Evolutionary conservation across 1,284 basidiomycete species (phyloP).

Genomic region (Puccinia novopanici): DNA sequence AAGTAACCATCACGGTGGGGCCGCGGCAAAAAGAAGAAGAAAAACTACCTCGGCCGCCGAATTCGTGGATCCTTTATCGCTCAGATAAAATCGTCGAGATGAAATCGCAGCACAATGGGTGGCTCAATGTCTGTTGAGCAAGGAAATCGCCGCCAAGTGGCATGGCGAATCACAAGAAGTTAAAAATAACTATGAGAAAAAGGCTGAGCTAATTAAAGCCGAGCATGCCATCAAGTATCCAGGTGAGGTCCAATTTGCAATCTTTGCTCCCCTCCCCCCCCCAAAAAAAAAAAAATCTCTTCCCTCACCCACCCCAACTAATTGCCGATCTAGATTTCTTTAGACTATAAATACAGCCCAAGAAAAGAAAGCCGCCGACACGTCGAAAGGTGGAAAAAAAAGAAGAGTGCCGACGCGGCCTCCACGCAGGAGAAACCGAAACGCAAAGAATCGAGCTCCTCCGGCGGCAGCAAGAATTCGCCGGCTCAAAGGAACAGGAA

Average conservation of each 20-base stretch:
- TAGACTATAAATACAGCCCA: slow-evolving; percentile 44
- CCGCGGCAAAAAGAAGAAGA: slow-evolving; percentile 14
- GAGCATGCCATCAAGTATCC: slow-evolving; percentile 49
- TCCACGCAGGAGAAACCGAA: not conserved
- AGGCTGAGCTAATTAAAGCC: slow-evolving; percentile 45
- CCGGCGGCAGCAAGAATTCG: not conserved
- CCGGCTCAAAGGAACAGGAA: not conserved
- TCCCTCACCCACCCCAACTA: not conserved
- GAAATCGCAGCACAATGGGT: slow-evolving; percentile 32
- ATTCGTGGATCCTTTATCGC: slow-evolving; percentile 50
- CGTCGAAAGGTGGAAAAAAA: slow-evolving; percentile 2
- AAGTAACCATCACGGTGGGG: not conserved
- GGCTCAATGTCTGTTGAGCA: slow-evolving; percentile 48
- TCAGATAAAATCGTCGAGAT: slow-evolving; percentile 48
- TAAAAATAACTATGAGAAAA: slow-evolving; percentile 36
- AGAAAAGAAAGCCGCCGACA: slow-evolving; percentile 13
- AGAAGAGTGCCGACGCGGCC: not conserved
- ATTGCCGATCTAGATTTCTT: not conserved
- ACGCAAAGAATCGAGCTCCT: slow-evolving; percentile 21
- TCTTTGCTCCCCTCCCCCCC: too few relatives aligned
- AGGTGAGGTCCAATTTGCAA: slow-evolving; percentile 22
- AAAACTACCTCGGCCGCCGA: slow-evolving; percentile 40
- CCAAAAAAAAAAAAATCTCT: not conserved
- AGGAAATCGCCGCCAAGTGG: slow-evolving; percentile 49
- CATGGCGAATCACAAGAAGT: slow-evolving; percentile 41